A percentile compares a stretch with the other conserved stretches of the same genome.
Conservation (phyloP, 192 early-diverging fungal genomes). For the Linnemannia zychae region DNA sequence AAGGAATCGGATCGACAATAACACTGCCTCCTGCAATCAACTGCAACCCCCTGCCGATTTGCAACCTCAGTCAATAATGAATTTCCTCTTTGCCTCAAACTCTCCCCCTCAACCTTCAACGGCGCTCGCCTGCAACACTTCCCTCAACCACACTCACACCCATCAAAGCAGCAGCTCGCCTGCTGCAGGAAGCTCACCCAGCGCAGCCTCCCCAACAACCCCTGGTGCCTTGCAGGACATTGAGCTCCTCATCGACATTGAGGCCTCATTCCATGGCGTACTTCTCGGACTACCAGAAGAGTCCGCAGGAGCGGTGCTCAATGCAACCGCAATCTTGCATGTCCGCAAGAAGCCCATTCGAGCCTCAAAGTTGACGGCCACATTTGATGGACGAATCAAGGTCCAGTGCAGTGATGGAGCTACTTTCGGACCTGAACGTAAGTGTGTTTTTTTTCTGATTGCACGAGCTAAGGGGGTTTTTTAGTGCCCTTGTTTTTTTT, state of each 20-base stretch:
- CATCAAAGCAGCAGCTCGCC: not conserved
- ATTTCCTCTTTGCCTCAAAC: slow-evolving; percentile 35
- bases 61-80: slow-evolving; percentile 20
- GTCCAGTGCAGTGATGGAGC: slow-evolving; percentile 55
- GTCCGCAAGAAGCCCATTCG: slow-evolving; percentile 54
- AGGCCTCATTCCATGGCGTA: slow-evolving; percentile 51
- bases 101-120: not conserved
- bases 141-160: not conserved
- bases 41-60: not conserved
- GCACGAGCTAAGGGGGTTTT: not conserved
- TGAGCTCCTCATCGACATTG: slow-evolving; percentile 49
- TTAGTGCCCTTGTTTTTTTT: not conserved
- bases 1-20: slow-evolving; percentile 3
- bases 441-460: not conserved
- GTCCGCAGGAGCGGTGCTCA: slow-evolving; percentile 43
- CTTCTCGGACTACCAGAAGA: slow-evolving; percentile 51
- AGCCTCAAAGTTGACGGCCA: slow-evolving; percentile 43
- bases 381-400: slow-evolving; percentile 54
- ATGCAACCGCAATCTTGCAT: slow-evolving; percentile 51
- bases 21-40: too few species aligned
- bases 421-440: slow-evolving; percentile 54
- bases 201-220: slow-evolving; percentile 12
- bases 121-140: not conserved
- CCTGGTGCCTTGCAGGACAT: slow-evolving; percentile 23
- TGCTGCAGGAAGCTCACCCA: not conserved